Base-by-base conservation (phyloP, 148 eudicot genomes). In the Cornus controversa region DNA sequence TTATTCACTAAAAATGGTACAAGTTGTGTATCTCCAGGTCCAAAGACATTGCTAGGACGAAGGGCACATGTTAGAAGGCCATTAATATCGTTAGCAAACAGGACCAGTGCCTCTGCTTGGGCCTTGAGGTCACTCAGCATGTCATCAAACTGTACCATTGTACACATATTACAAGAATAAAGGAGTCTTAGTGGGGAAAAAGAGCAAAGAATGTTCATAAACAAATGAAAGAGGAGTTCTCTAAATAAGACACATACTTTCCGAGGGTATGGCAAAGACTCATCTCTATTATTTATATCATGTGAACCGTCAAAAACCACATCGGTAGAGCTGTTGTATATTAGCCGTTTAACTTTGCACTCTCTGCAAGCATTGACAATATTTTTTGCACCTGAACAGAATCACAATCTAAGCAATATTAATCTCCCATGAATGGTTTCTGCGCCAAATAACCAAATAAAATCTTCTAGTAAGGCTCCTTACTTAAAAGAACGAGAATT, bases 41-140 rank as follows among this genome's bases (percentile, higher is more conserved):
- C 99, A 88, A 96, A 96, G 60, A 93, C 89, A 88, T 91, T 91
- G 89, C 93, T 83, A 18, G 98, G 96, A 72, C 99, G 97, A 80
- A 93, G 84, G 70, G 87, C 94, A 82, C 99, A 96, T 63, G 99
- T 96, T 70, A 90, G 71, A 76, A 96, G 93, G 81, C 91, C 94
- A 84, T 88, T 85, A 42, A 78, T 25, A 67, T 86, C 82, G 78
- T 90, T 93, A 71, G 98, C 92, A 74, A 78, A 72, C 83, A 96
- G 87, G 72, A 93, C 79, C 77, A 91, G 79, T 8, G 93, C 89
- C 88, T 96, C 99, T 34, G 99, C 99, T 83, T 96, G 98, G 74
- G 97, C 90, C 81, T 85, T 91, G 77, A 95, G 80, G 80, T 93
- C 98, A 79, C 80, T 72, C 78, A 89, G 64, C 86, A 90, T 80